phyloP scores from a whole-genome alignment of 345 rosid genomes.

The Brassica carinata region DNA sequence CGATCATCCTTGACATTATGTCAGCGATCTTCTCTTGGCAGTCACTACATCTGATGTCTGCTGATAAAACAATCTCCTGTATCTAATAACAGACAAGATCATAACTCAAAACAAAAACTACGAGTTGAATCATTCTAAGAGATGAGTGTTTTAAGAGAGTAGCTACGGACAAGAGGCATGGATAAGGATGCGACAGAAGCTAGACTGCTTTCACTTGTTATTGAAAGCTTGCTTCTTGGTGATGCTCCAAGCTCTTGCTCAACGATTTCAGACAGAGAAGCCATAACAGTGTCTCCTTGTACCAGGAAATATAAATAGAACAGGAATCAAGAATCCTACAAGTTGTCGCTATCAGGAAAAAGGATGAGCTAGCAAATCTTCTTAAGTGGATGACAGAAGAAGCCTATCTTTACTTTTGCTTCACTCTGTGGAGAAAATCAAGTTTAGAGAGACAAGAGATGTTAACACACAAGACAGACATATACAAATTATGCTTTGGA shows the following conservation, averaged over 20 bases:
- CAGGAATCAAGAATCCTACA: conserved; percentile 14
- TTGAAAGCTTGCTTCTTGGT: conserved; percentile 38
- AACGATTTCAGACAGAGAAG: conserved; percentile 36
- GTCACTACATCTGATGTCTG: conserved; percentile 69
- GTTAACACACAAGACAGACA: conserved; percentile 26
- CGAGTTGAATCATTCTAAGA: not conserved
- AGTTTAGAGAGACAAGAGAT: conserved; percentile 22
- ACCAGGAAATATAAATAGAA: conserved; percentile 3
- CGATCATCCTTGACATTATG: conserved; percentile 73
- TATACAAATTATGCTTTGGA: conserved; percentile 25
- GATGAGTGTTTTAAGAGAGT: not conserved
- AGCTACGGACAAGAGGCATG: conserved; percentile 77
- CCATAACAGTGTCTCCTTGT: conserved; percentile 28
- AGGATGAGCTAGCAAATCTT: conserved; percentile 36
- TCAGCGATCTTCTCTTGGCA: conserved; percentile 79
- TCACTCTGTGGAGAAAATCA: conserved; percentile 29
- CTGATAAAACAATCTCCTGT: conserved; percentile 82
- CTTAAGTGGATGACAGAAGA: conserved; percentile 41
- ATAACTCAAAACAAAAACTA: not conserved
- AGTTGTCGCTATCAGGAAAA: conserved; percentile 29
- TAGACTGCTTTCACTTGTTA: conserved; percentile 63
- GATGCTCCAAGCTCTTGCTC: conserved; percentile 34
- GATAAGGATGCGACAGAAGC: conserved; percentile 81
- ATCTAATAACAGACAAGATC: conserved; percentile 48
- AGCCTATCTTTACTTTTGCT: conserved; percentile 44